Percentiles rank a stretch among this genome's conserved stretches.
These are phyloP conservation scores for Suhomyces atakaporum DNA, from an alignment of 1,139 yeast species.

Conservation along the genomic window DNA sequence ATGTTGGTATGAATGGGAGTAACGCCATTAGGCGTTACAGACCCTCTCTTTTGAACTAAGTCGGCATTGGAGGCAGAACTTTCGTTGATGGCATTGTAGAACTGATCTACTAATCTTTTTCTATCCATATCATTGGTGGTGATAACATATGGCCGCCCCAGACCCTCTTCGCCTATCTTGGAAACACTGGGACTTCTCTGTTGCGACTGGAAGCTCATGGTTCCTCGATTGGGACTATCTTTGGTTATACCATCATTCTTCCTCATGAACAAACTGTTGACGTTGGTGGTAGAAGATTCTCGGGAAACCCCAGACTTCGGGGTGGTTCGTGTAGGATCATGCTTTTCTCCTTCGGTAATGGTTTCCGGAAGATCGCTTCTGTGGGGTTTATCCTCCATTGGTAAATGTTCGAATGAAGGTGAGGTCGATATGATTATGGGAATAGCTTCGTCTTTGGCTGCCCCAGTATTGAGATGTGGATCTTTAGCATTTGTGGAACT, in stretches of 20 bases:
- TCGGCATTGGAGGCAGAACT: conserved; percentile 9
- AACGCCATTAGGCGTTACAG: conserved; percentile 1
- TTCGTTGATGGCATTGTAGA: conserved; percentile 29
- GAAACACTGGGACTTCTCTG: conserved; percentile 14
- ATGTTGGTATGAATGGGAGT: conserved; percentile 5
- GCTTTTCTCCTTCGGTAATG: conserved; percentile 1
- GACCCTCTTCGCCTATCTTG: conserved; percentile 9
- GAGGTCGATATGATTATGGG: conserved; percentile 1
- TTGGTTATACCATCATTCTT: conserved; percentile 13
- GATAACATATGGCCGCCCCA: conserved; percentile 9
- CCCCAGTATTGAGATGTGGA: no score
- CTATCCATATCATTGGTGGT: conserved; percentile 20
- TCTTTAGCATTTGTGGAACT: no score
- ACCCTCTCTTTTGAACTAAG: conserved; percentile 7
- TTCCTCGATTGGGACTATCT: conserved; percentile 12
- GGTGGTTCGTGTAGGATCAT: conserved; percentile 1
- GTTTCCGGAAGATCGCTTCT: conserved; percentile 1
- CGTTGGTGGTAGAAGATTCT: conserved; percentile 10
- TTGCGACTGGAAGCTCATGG: conserved; percentile 14
- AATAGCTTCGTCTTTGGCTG: no score
- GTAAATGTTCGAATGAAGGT: no score
- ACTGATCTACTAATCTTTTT: conserved; percentile 45
- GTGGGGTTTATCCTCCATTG: conserved; percentile 1
- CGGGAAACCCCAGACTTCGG: conserved; percentile 9
- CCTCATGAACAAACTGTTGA: conserved; percentile 16